Evolutionary conservation across 345 rosid genomes (phyloP).

Genomic region (Limnanthes douglasii): DNA sequence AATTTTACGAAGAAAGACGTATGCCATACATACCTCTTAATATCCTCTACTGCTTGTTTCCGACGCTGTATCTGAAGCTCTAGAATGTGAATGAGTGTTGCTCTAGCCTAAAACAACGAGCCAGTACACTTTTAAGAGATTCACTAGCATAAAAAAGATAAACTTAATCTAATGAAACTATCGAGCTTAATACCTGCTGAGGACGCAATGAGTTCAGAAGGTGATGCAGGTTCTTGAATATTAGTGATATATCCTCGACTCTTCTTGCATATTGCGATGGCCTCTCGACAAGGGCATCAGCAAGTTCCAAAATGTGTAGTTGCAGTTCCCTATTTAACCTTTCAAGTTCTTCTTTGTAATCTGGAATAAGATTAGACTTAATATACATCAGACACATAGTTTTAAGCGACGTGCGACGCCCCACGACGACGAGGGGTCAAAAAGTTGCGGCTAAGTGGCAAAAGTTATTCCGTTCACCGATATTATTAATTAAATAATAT

Average conservation of each 20-base stretch:
- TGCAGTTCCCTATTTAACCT: constrained; percentile 75
- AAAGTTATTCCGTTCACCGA: too few species aligned
- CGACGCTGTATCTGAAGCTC: constrained; percentile 81
- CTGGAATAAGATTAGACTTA: constrained; percentile 22
- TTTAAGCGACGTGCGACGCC: too few species aligned
- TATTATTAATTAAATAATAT: too few species aligned
- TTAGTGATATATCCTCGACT: constrained; percentile 78
- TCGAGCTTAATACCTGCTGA: constrained; percentile 67
- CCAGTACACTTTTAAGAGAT: constrained; percentile 10
- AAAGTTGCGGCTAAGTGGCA: too few species aligned
- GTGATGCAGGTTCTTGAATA: constrained; percentile 92
- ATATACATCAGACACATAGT: too few species aligned
- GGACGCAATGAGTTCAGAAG: constrained; percentile 91
- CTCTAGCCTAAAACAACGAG: constrained; percentile 49
- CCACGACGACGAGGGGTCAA: too few species aligned
- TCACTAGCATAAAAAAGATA: too few species aligned
- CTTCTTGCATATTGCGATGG: constrained; percentile 94
- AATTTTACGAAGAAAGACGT: too few species aligned
- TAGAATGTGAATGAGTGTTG: constrained; percentile 78
- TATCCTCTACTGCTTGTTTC: constrained; percentile 88
- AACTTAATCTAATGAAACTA: too few species aligned
- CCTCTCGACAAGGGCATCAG: constrained; percentile 91
- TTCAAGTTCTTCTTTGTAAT: constrained; percentile 76
- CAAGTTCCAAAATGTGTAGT: constrained; percentile 79
- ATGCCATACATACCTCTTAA: constrained; percentile 56